These are phyloP conservation scores for Chlamydomonas sp. DNA, from an alignment of 139 green algal genomes.

Conservation along the genomic window DNA sequence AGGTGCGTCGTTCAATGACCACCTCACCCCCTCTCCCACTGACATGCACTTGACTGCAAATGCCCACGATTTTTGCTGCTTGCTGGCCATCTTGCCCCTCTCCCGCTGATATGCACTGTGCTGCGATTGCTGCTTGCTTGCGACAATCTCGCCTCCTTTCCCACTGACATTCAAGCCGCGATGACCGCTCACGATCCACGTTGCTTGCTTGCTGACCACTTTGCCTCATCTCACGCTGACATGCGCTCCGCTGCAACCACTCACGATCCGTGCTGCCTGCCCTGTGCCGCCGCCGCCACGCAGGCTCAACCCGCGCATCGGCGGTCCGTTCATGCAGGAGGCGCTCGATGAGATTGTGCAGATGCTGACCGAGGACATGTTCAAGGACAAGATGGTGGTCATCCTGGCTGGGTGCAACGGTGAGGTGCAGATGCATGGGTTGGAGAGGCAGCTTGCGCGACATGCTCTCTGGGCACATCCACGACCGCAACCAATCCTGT, in stretches of 20 bases:
- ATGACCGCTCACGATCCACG: neutral
- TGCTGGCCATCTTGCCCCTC: neutral
- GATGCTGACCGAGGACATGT: too few relatives aligned
- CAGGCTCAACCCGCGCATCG: constrained; percentile 36
- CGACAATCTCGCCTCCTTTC: neutral
- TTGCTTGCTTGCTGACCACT: neutral
- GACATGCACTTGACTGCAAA: neutral
- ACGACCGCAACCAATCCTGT: too few relatives aligned
- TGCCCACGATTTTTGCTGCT: neutral
- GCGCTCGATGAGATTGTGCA: constrained; percentile 13
- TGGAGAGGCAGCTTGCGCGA: neutral
- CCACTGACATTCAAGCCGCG: neutral
- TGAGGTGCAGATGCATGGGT: neutral
- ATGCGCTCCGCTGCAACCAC: too few relatives aligned
- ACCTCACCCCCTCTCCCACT: neutral
- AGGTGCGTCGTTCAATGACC: constrained; percentile 15
- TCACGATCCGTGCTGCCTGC: too few relatives aligned
- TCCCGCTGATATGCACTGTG: neutral
- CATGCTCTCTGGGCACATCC: too few relatives aligned
- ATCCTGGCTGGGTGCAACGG: too few relatives aligned
- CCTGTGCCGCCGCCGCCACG: too few relatives aligned
- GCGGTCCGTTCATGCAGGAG: constrained; percentile 33
- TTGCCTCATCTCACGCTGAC: neutral
- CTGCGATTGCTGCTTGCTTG: neutral
- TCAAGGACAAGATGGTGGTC: too few relatives aligned